Evolutionary conservation across 1,284 basidiomycete species (phyloP), one percentile per base, ranked within the genome.

Genomic region (Ustilago sp.): DNA sequence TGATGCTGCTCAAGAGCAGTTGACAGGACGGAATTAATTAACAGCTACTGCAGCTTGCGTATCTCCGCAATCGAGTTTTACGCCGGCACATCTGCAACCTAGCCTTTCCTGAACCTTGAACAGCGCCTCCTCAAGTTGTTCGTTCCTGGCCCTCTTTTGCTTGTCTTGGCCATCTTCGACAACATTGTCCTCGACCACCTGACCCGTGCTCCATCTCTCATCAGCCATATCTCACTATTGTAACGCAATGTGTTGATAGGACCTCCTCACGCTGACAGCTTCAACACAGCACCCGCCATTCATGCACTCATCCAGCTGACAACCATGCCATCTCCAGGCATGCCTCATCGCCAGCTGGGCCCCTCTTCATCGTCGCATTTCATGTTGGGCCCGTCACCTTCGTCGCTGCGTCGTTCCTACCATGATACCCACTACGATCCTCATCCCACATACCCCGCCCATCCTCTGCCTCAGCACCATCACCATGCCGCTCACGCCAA

Each of bases 311-410:
- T 23, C n/a, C 31, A n/a, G 7, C 39, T 51, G 23, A 19, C 23
- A 53, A 28, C 9, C 15, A 63, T 59, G 67, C 61, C 57, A 34
- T 51, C 66, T 13, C 60, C 55, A 31, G 59, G 66, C 66, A 48
- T 39, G 5, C n/a, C 51, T 13, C 55, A 35, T 35, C 66, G 32
- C 31, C 51, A 48, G 15, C 32, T 56, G 12, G 45, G 53, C 17
- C 55, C 60, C 7, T 8, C 60, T 7, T 8, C 53, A 34, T 53
- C 53, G 28, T 43, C 36, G 0, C 47, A 39, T 28, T 48, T 34
- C 34, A 63, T 68, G 60, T 48, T 45, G 8, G 47, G 36, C 31
- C 60, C 50, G 28, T 43, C 52, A 5, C 56, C 17, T 11, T 63
- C 57, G 48, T 61, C 67, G 34, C 36, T 34, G 28, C 67, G 56